Evolutionary conservation across 208 protist genomes (phyloP), one percentile per base, ranked within the genome.

Genomic region (Tritrichomonas musculus): DNA sequence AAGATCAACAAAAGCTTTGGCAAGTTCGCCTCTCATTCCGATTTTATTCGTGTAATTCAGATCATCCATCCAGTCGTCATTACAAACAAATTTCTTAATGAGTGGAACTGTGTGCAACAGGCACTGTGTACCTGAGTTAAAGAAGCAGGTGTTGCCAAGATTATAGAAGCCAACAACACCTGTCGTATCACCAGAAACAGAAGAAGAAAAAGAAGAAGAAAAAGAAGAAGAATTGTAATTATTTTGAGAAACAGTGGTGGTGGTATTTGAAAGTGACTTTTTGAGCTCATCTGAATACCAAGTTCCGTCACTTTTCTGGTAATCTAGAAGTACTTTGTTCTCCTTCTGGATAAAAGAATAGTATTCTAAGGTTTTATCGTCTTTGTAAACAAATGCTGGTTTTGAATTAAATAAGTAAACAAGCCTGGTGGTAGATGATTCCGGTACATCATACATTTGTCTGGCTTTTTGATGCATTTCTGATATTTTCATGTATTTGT

Each of bases 141-240:
- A 98, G 96, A 98, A 99, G 94, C 98, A 99, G 0, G 98, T 99
- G 95, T 99, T 99, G 92, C 98, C 97, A 2, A 99, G 94, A 94
- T 99, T 99, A 65, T 95, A 27, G 22, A 99, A 94, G 0, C 97
- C 97, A 77, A 94, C 93, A 30, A 94, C n/a, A 4, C 93, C 93
- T 75, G 57, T n/a, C n/a, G n/a, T n/a, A n/a, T n/a, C n/a, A n/a
- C n/a, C n/a, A n/a, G n/a, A n/a, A n/a, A n/a, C n/a, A n/a, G n/a
- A n/a, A n/a, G n/a, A n/a, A n/a, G n/a, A n/a, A n/a, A n/a, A n/a
- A n/a, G n/a, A n/a, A n/a, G n/a, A n/a, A n/a, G n/a, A n/a, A n/a
- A n/a, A n/a, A n/a, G n/a, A n/a, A n/a, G n/a, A n/a, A n/a, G n/a
- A n/a, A n/a, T n/a, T n/a, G n/a, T n/a, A n/a, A n/a, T n/a, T n/a